Conservation (phyloP, 192 early-diverging fungal species). For the Mortierella hygrophila region DNA sequence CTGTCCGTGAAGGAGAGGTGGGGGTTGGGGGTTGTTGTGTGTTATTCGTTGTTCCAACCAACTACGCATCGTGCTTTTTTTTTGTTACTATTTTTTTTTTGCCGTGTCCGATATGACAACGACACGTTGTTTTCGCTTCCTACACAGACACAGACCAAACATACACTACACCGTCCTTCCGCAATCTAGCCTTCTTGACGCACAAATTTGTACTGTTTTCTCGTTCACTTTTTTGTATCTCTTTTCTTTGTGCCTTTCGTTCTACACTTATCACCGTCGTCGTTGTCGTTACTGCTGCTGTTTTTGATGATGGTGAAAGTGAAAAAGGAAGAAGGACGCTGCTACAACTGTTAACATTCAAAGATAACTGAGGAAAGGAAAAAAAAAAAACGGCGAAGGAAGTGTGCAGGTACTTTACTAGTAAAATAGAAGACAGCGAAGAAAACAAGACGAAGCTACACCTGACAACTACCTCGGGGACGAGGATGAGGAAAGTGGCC, state of each 20-base stretch:
- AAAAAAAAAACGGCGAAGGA: too few relatives aligned
- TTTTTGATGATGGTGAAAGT: too few relatives aligned
- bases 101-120: neutral
- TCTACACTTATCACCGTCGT: too few relatives aligned
- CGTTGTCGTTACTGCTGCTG: too few relatives aligned
- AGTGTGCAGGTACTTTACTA: too few relatives aligned
- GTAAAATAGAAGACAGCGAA: too few relatives aligned
- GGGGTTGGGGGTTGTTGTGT: neutral
- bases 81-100: neutral
- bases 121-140: neutral
- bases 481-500: neutral
- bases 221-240: neutral
- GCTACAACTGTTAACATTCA: too few relatives aligned
- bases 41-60: neutral
- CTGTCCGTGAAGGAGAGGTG: too few relatives aligned
- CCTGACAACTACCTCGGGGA: neutral
- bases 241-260: too few relatives aligned
- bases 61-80: neutral
- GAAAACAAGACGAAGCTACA: neutral
- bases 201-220: neutral
- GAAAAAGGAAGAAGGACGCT: too few relatives aligned
- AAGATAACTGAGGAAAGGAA: too few relatives aligned
- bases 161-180: neutral
- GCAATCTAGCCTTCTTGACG: neutral
- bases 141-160: neutral